These are phyloP conservation scores for Tetracladium marchalianum DNA, from an alignment of 495 filamentous ascomycete species.

Conservation along the genomic window DNA sequence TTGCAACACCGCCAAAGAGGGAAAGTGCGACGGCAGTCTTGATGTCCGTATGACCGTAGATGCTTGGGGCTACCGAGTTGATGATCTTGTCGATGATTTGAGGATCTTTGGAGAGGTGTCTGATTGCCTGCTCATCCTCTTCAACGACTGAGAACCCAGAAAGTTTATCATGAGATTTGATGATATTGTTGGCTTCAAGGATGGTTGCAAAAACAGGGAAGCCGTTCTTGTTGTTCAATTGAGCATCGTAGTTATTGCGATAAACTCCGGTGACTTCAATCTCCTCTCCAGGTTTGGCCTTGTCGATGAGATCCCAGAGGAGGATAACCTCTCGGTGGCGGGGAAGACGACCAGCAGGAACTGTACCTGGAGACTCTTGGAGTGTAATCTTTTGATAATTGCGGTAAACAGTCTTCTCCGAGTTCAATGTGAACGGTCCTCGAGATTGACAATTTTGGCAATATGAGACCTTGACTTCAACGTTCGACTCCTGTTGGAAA, in stretches of 20 bases:
- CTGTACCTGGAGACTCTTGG: conserved; percentile 95
- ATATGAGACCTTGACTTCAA: conserved; percentile 91
- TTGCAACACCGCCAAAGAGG: conserved; percentile 91
- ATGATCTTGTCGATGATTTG: conserved; percentile 92
- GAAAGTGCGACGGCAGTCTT: conserved; percentile 95
- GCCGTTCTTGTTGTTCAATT: conserved; percentile 96
- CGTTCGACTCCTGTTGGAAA: conserved; percentile 92
- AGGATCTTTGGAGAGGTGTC: conserved; percentile 75
- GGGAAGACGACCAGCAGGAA: conserved; percentile 91
- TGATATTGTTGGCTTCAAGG: conserved; percentile 91
- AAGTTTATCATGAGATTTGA: conserved; percentile 96
- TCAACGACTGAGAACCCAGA: conserved; percentile 95
- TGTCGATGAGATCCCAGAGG: conserved; percentile 95
- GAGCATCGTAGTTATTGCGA: conserved; percentile 95
- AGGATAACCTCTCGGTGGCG: conserved; percentile 92
- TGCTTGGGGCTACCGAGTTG: conserved; percentile 89
- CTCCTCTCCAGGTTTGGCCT: conserved; percentile 94
- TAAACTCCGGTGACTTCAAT: conserved; percentile 96
- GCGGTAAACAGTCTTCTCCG: conserved; percentile 97
- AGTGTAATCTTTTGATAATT: conserved; percentile 98
- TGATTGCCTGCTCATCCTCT: conserved; percentile 89
- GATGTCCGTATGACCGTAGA: conserved; percentile 95
- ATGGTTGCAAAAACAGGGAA: conserved; percentile 99
- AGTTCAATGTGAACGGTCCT: conserved; percentile 92
- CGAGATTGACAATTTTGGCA: conserved; percentile 97